Evolutionary conservation across 164 flowering plant genomes (phyloP).

Genomic region (Dillenia turbinata): DNA sequence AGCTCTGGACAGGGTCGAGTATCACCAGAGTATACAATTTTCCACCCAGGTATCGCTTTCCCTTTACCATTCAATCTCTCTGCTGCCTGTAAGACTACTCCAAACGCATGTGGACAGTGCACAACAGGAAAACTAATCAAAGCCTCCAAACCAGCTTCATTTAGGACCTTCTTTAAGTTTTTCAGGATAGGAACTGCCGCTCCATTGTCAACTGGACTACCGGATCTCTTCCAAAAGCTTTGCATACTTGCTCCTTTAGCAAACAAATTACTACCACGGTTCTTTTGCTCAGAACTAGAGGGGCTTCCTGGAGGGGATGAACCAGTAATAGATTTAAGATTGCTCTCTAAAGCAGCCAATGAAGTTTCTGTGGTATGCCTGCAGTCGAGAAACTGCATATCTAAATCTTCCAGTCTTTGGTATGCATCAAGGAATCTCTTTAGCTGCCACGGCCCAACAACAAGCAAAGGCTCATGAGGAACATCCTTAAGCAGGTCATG

Average conservation of each 20-base stretch:
- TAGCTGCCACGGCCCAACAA: slow-evolving; percentile 83
- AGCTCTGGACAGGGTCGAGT: slow-evolving; percentile 86
- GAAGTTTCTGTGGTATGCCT: slow-evolving; percentile 59
- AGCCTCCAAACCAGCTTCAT: slow-evolving; percentile 69
- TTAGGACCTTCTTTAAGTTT: slow-evolving; percentile 50
- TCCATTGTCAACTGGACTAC: slow-evolving; percentile 32
- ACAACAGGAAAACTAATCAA: slow-evolving; percentile 84
- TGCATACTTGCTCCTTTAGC: slow-evolving; percentile 61
- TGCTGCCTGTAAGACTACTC: slow-evolving; percentile 62
- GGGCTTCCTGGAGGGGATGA: slow-evolving; percentile 18
- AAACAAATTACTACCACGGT: slow-evolving; percentile 42
- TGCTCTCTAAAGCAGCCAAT: slow-evolving; percentile 30
- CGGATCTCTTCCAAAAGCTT: slow-evolving; percentile 61
- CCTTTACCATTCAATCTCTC: slow-evolving; percentile 62
- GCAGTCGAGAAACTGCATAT: slow-evolving; percentile 91
- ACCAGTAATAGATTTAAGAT: slow-evolving; percentile 13
- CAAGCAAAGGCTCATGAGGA: slow-evolving; percentile 78
- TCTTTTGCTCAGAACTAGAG: slow-evolving; percentile 5
- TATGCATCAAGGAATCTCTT: slow-evolving; percentile 81
- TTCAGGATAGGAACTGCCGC: slow-evolving; percentile 29
- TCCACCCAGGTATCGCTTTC: slow-evolving; percentile 90
- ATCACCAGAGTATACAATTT: slow-evolving; percentile 95
- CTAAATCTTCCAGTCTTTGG: slow-evolving; percentile 82
- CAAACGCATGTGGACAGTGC: slow-evolving; percentile 92
- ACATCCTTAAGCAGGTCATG: slow-evolving; percentile 49